Conservation (phyloP, 352 stramenopile species). For the Phytopythium montanum region DNA sequence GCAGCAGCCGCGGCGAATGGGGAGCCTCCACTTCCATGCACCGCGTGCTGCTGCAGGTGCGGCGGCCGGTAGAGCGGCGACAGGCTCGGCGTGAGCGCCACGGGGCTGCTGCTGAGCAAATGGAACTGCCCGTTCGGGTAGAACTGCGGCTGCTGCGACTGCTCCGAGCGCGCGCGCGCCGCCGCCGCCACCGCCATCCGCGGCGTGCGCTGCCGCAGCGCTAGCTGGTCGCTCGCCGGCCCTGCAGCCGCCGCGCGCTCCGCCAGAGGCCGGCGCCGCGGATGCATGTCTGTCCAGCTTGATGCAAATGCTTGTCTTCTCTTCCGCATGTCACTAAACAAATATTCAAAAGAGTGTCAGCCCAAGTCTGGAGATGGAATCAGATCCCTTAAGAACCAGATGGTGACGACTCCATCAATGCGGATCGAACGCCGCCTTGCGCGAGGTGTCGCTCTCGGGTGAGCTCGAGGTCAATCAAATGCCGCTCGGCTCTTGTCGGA, state of each 20-base stretch:
- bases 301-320: too few relatives aligned
- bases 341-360: too few relatives aligned
- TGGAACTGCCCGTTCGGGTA: slow-evolving; percentile 35
- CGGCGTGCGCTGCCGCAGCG: slow-evolving; percentile 8
- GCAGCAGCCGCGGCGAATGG: slow-evolving; percentile 16
- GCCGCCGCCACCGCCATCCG: background rate
- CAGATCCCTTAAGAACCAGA: too few relatives aligned
- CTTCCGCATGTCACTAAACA: too few relatives aligned
- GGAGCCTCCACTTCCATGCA: slow-evolving; percentile 2
- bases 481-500: too few relatives aligned
- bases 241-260: background rate
- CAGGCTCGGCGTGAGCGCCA: slow-evolving; percentile 39
- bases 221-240: slow-evolving; percentile 20
- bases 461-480: too few relatives aligned
- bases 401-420: too few relatives aligned
- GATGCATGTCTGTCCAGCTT: too few relatives aligned
- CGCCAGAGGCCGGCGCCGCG: slow-evolving; percentile 5
- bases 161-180: slow-evolving; percentile 3
- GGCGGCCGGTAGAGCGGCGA: slow-evolving; percentile 41
- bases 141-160: slow-evolving; percentile 18
- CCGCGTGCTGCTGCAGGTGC: slow-evolving; percentile 8
- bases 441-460: too few relatives aligned
- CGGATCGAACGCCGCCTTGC: too few relatives aligned
- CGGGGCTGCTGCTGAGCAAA: slow-evolving; percentile 26
- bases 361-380: too few relatives aligned